phyloP scores from a whole-genome alignment of 139 green algal genomes.

The Tetradesmus lagerheimii region DNA sequence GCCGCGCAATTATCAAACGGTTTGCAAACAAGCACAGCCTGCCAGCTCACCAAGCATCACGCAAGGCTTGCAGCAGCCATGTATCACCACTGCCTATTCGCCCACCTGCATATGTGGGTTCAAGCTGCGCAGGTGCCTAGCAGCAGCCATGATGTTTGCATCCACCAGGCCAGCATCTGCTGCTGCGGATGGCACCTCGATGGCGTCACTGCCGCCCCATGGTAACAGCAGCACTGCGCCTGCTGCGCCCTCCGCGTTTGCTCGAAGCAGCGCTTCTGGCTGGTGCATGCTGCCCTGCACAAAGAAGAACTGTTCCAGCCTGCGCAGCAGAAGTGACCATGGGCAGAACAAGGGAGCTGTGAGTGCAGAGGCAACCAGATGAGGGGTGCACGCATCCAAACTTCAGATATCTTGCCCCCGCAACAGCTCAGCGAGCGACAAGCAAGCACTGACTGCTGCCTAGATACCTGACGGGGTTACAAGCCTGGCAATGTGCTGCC shows the following conservation, averaged over 20 bases:
- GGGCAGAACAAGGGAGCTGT: too few relatives aligned
- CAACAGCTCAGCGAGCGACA: too few relatives aligned
- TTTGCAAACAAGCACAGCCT: too few relatives aligned
- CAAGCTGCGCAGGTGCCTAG: background rate
- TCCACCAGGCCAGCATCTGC: slow-evolving; percentile 3
- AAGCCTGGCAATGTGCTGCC: too few relatives aligned
- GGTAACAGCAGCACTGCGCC: slow-evolving; percentile 27
- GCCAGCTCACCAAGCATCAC: too few relatives aligned
- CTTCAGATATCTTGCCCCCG: too few relatives aligned
- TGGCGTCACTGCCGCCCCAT: background rate
- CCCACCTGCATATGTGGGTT: slow-evolving; percentile 27
- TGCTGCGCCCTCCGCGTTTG: background rate
- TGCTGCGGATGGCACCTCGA: background rate
- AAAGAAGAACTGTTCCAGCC: slow-evolving; percentile 3
- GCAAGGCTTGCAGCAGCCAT: background rate
- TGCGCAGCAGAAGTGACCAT: background rate
- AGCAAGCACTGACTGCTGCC: too few relatives aligned
- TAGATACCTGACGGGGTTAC: too few relatives aligned
- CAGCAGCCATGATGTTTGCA: background rate
- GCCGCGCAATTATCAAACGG: too few relatives aligned
- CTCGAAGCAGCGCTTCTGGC: background rate
- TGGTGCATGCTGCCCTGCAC: slow-evolving; percentile 4
- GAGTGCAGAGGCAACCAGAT: too few relatives aligned
- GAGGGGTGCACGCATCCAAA: too few relatives aligned
- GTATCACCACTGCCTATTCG: background rate